Evolutionary conservation across 345 rosid genomes (phyloP), one percentile per base, ranked within the genome.

Genomic region (Lagerstroemia speciosa): DNA sequence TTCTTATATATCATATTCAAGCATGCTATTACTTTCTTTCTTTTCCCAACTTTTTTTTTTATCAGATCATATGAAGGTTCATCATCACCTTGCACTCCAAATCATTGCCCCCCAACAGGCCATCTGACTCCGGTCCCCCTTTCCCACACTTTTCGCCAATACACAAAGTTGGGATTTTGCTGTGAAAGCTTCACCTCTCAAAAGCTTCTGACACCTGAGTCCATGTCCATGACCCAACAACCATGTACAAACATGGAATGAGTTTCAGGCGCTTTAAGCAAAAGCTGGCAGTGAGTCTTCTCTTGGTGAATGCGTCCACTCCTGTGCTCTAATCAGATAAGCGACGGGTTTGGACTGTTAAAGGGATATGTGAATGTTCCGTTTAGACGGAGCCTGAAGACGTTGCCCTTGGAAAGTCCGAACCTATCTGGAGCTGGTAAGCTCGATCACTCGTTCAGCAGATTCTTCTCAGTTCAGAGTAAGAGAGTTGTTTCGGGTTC

Each of bases 51-150:
- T 41, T 24, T 45, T 45, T 43, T 33, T 22, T 52, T 71, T 17
- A 11, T 38, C 50, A n/a, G 38, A 17, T 36, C 67, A 34, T 52
- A 64, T 52, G 63, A 70, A 64, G 55, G 41, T 57, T 53, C 80
- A 87, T 85, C 82, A 80, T 87, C 74, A 71, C 30, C 69, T 82
- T 82, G 75, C 80, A 75, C 78, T 33, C 77, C 75, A 67, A 78
- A 87, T 86, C 88, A 84, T 86, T 79, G 67, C 85, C 64, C 78
- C 78, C 78, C 74, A 67, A 61, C 80, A 48, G 70, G 53, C 67
- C 72, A 33, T 58, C 77, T 67, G 22, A 26, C 68, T 26, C 60
- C 36, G 2, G 16, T 38, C 69, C 66, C 30, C 67, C 19, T 20
- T 43, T 52, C 29, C 76, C 64, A 50, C 30, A 17, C 32, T 65